These are phyloP conservation scores for Malus asiatica DNA, from an alignment of 306 rosid species.

Conservation along the genomic window DNA sequence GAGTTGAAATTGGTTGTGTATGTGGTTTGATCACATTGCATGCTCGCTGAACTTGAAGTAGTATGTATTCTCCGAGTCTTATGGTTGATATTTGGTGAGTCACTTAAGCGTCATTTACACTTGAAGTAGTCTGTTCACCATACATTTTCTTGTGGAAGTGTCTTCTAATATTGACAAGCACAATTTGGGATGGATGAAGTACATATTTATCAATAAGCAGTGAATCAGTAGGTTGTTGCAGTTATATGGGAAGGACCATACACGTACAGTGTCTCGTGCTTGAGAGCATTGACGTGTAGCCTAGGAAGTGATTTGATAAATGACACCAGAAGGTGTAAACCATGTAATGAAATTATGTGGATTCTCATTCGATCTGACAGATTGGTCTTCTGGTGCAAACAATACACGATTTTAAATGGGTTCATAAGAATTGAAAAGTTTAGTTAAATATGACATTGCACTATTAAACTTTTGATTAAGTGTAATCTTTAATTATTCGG, in stretches of 20 bases:
- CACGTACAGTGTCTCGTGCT: background rate
- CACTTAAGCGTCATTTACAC: background rate
- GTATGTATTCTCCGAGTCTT: background rate
- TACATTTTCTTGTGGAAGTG: background rate
- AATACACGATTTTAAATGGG: no score
- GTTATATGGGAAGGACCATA: background rate
- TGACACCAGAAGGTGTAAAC: background rate
- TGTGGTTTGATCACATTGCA: background rate
- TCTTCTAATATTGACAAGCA: background rate
- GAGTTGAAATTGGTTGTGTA: background rate
- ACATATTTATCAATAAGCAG: background rate
- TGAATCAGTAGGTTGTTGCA: background rate
- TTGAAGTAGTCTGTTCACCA: background rate
- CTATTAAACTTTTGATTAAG: no score
- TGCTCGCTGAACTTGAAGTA: background rate
- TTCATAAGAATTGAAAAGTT: no score
- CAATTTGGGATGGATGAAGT: background rate
- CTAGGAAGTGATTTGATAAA: background rate
- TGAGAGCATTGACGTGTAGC: background rate
- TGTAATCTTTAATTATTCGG: no score
- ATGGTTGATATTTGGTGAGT: background rate
- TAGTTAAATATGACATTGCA: no score
- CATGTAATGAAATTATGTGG: background rate
- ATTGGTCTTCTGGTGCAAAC: background rate
- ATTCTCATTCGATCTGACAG: background rate